A percentile compares a stretch with the other conserved stretches of the same genome.
phyloP scores from a whole-genome alignment of 2,329 filamentous ascomycete species.

The Fusarium cyanostomum region DNA sequence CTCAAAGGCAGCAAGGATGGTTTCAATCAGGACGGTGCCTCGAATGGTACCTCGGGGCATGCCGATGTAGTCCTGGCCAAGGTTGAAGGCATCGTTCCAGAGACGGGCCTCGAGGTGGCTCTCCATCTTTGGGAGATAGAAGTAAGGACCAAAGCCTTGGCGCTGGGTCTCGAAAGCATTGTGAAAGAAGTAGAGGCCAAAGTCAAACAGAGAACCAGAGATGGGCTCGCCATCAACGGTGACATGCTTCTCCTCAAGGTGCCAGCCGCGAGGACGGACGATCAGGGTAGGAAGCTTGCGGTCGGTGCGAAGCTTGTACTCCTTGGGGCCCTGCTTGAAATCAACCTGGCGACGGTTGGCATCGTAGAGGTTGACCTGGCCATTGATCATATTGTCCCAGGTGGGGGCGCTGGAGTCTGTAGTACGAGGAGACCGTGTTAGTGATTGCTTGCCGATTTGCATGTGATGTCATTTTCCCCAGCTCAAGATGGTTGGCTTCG shows the following conservation, averaged over 20 bases:
- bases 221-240: slow-evolving; percentile 95
- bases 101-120: slow-evolving; percentile 95
- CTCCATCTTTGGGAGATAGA: slow-evolving; percentile 98
- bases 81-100: slow-evolving; percentile 98
- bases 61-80: slow-evolving; percentile 91
- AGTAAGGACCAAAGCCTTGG: slow-evolving; percentile 90
- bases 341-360: slow-evolving; percentile 93
- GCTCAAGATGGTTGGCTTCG: not conserved
- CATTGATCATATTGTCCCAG: slow-evolving; percentile 99
- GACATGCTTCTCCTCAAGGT: slow-evolving; percentile 98
- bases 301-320: slow-evolving; percentile 97
- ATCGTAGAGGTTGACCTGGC: slow-evolving; percentile 97
- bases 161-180: slow-evolving; percentile 90
- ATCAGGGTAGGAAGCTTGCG: slow-evolving; percentile 87
- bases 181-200: slow-evolving; percentile 99
- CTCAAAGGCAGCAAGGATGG: slow-evolving; percentile 96
- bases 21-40: slow-evolving; percentile 96
- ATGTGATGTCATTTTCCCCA: slow-evolving; percentile 15
- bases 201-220: slow-evolving; percentile 93
- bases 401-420: slow-evolving; percentile 93
- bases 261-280: slow-evolving; percentile 94
- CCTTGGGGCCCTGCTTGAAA: slow-evolving; percentile 94
- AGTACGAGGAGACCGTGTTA: slow-evolving; percentile 13
- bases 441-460: not conserved
- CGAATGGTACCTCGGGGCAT: slow-evolving; percentile 92